phyloP scores from a whole-genome alignment of 176 grass and related monocot species.

The Ensete glaucum region DNA sequence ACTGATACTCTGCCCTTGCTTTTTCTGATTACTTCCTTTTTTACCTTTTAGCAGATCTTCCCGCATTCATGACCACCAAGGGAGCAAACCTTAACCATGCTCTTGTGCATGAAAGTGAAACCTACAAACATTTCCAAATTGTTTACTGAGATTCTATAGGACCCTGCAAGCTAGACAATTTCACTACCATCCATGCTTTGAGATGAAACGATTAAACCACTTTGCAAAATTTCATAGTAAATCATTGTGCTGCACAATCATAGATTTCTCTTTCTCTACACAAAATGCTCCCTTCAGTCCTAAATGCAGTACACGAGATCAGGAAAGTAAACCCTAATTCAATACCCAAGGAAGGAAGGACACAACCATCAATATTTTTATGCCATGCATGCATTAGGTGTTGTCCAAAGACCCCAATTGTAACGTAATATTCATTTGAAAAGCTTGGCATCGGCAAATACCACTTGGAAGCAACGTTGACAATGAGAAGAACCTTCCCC shows the following conservation, averaged over 20 bases:
- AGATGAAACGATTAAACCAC: background rate
- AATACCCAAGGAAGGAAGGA: background rate
- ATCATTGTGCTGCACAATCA: background rate
- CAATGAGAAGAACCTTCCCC: slow-evolving; percentile 75
- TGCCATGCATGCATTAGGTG: background rate
- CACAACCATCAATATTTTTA: background rate
- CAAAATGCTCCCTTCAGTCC: background rate
- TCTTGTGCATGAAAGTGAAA: background rate
- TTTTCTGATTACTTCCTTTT: background rate
- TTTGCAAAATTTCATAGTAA: background rate
- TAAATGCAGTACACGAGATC: background rate
- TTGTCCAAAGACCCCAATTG: too few relatives aligned
- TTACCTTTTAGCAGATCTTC: too few relatives aligned
- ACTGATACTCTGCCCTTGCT: background rate
- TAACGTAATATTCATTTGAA: background rate
- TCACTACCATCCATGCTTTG: too few relatives aligned
- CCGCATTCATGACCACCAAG: background rate
- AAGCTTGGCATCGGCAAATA: slow-evolving; percentile 4
- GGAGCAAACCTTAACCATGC: background rate
- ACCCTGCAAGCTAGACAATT: too few relatives aligned
- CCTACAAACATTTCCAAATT: too few relatives aligned
- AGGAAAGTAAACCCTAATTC: background rate
- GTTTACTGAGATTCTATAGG: too few relatives aligned
- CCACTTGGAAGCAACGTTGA: slow-evolving; percentile 88
- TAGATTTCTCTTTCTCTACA: background rate